Evolutionary conservation across 495 filamentous ascomycete species (phyloP).

Genomic region (Podospora didyma): DNA sequence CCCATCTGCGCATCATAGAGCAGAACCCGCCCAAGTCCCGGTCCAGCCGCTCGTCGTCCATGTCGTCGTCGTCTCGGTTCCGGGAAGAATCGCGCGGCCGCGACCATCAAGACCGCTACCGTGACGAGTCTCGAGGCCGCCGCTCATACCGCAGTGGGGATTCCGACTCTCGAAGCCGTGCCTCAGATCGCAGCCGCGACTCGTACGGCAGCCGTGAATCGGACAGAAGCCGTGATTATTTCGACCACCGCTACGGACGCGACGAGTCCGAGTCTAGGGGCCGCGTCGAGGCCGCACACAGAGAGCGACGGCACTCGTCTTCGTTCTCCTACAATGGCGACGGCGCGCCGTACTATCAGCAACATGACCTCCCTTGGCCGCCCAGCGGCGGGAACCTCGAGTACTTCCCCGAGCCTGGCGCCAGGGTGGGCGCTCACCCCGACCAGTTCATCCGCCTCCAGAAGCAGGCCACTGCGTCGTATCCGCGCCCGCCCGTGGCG

Average conservation of each 20-base stretch:
- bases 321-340: background rate
- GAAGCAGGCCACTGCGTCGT: slow-evolving; percentile 5
- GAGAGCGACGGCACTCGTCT: background rate
- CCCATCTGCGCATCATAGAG: slow-evolving; percentile 16
- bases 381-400: slow-evolving; percentile 6
- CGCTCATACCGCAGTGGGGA: no score
- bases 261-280: background rate
- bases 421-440: slow-evolving; percentile 9
- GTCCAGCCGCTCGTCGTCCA: background rate
- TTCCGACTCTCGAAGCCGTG: no score
- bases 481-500: slow-evolving; percentile 1
- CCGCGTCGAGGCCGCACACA: background rate
- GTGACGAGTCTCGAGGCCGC: background rate
- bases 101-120: background rate
- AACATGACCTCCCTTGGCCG: background rate
- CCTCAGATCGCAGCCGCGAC: background rate
- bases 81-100: background rate
- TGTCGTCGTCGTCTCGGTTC: background rate
- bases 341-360: background rate
- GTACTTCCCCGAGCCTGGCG: slow-evolving; percentile 8
- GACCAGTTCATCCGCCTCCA: slow-evolving; percentile 15
- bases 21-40: slow-evolving; percentile 8
- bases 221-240: no score
- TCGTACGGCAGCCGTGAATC: background rate
- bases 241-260: no score